These are phyloP conservation scores for Diaporthe helianthi DNA, from an alignment of 2,329 filamentous ascomycete species.

Conservation along the genomic window DNA sequence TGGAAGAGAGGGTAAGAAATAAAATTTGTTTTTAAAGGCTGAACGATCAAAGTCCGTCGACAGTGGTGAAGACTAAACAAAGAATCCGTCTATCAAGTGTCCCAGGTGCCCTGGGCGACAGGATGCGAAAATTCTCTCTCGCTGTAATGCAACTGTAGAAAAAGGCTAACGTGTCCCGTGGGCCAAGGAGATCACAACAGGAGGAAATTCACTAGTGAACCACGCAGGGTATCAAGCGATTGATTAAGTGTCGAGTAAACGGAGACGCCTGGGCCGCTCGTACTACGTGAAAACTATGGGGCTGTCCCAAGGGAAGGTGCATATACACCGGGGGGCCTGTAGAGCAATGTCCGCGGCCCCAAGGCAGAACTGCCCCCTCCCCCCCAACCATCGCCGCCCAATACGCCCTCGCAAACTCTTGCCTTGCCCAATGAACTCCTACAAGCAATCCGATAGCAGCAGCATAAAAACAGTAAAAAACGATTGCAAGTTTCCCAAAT, in stretches of 20 bases:
- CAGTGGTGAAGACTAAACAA: not conserved
- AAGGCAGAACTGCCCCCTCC: not conserved
- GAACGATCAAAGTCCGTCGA: not conserved
- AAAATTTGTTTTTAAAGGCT: not conserved
- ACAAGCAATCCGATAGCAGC: not conserved
- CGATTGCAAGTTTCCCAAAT: not conserved
- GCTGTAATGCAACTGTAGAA: not conserved
- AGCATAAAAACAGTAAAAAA: not conserved
- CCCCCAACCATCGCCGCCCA: constrained; percentile 4
- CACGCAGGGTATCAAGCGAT: constrained; percentile 9
- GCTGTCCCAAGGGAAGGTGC: not conserved
- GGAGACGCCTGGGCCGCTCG: not conserved
- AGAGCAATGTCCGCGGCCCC: not conserved
- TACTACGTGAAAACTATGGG: not conserved
- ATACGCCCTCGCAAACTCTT: constrained; percentile 16
- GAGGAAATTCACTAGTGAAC: not conserved
- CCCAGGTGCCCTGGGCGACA: no score
- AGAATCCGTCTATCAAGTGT: not conserved
- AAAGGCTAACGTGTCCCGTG: no score
- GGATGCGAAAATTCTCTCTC: not conserved
- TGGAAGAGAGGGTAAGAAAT: no score
- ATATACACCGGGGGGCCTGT: not conserved
- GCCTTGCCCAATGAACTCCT: not conserved
- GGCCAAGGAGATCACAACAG: constrained; percentile 2
- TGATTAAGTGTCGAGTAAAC: not conserved